phyloP scores from a whole-genome alignment of 2,329 filamentous ascomycete species.

The Periglandula ipomoeae region DNA sequence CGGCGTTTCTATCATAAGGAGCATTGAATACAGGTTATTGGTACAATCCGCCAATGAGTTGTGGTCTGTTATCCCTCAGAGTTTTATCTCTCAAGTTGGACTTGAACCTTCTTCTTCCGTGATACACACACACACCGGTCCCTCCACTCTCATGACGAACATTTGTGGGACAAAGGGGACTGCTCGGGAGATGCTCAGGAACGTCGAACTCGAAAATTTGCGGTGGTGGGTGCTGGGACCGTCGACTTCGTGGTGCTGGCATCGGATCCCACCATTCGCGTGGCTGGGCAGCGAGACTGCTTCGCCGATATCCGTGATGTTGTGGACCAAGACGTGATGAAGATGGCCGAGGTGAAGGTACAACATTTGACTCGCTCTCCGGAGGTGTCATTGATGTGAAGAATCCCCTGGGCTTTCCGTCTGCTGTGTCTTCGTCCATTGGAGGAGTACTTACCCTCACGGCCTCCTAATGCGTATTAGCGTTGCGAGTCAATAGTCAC shows the following conservation, averaged over 20 bases:
- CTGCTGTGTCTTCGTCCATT: conserved; percentile 27
- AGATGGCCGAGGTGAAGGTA: conserved; percentile 1
- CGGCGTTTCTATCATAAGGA: background rate
- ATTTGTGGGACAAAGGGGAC: conserved; percentile 43
- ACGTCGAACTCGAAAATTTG: conserved; percentile 37
- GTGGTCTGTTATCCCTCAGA: background rate
- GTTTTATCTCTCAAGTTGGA: conserved; percentile 4
- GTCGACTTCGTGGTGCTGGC: conserved; percentile 15
- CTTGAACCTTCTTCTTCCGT: conserved; percentile 26
- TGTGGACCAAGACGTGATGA: conserved; percentile 10
- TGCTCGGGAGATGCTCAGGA: conserved; percentile 40
- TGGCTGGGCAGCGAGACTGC: conserved; percentile 15
- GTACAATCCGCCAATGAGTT: background rate
- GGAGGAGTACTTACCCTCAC: conserved; percentile 39
- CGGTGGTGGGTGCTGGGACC: conserved; percentile 4
- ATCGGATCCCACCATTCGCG: conserved; percentile 29
- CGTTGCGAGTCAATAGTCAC: background rate
- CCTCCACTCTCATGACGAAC: conserved; percentile 33
- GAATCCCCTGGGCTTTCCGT: conserved; percentile 30
- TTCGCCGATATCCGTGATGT: conserved; percentile 12
- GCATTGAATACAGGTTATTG: background rate
- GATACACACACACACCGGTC: conserved; percentile 40
- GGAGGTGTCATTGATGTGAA: conserved; percentile 32
- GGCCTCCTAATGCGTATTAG: conserved; percentile 31
- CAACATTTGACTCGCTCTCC: background rate